phyloP scores from a whole-genome alignment of 345 rosid genomes.

The Lepidium africanum region DNA sequence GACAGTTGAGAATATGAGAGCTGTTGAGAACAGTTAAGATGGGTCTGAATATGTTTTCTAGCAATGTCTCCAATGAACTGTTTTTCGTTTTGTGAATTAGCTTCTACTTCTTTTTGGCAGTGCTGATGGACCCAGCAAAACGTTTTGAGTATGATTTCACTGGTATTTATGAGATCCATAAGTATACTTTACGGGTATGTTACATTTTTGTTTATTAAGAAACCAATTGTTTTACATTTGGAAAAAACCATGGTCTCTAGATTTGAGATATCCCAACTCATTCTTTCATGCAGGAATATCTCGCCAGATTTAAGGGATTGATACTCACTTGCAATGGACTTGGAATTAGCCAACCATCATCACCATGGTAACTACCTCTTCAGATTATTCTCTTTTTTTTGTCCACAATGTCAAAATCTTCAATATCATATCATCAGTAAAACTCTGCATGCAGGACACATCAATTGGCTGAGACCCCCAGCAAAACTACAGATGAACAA shows the following conservation, averaged over 20 bases:
- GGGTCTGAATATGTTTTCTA: not conserved
- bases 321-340: slow-evolving; percentile 88
- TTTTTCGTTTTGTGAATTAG: not conserved
- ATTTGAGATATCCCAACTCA: not conserved
- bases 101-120: slow-evolving; percentile 33
- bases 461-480: slow-evolving; percentile 36
- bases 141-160: slow-evolving; percentile 74
- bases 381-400: not conserved
- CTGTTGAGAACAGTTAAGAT: not conserved
- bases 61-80: not conserved
- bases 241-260: not conserved
- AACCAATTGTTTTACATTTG: not conserved
- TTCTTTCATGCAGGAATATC: slow-evolving; percentile 54
- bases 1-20: not conserved
- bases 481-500: slow-evolving; percentile 36
- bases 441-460: slow-evolving; percentile 38
- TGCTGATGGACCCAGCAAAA: slow-evolving; percentile 64
- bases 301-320: slow-evolving; percentile 85
- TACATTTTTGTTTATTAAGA: not conserved
- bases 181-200: slow-evolving; percentile 70
- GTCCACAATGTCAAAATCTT: not conserved
- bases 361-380: slow-evolving; percentile 42
- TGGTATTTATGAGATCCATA: slow-evolving; percentile 71
- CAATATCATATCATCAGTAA: slow-evolving; percentile 2
- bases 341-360: slow-evolving; percentile 54